Base-by-base conservation (phyloP, 2,329 filamentous ascomycete genomes). In the Penicillium sp. region DNA sequence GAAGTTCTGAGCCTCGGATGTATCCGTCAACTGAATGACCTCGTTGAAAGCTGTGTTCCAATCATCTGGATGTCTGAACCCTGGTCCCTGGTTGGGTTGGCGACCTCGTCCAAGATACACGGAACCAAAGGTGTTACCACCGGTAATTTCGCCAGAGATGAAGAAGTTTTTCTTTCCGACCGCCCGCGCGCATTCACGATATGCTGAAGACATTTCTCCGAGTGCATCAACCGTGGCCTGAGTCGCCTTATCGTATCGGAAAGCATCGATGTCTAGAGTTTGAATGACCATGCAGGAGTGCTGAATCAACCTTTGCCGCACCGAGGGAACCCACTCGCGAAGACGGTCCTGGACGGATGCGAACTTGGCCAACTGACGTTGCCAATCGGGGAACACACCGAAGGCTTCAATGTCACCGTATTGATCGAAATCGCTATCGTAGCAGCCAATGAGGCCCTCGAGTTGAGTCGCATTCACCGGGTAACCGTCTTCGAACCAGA, bases 341-440 rank as follows among this genome's bases (percentile, higher is more conserved):
- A 85, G 71, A 61, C 82, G 81, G 65, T 85, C 82, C 63, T 85
- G 82, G 3, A 84, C 82, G 43, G 78, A 81, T 42, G 81, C 80
- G 64, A 84, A 85, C 56, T 84, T 84, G 39, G 80, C 76, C 37
- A 85, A 70, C 60, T 84, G 78, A 60, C 79, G 78, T 58, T 82
- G 68, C 77, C 79, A 84, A 59, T 83, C 79, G 0, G 79, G 77
- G 52, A 77, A 83, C 9, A 80, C 76, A 56, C 81, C 82, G 56
- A 84, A 83, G 43, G 80, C 80, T 57, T 81, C 78, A 33, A 77
- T 77, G 54, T 84, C 81, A 51, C 82, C 82, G 54, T 80, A 84
- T 63, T 81, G 78, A 60, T 84, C 80, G 51, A 84, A 84, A 39
- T 85, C 81, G 52, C 79, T 82, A 63, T 82, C 67, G 58, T 77